These are phyloP conservation scores for Neotropicomus parvogracilis DNA, from an alignment of 1,284 basidiomycete species.

Conservation along the genomic window DNA sequence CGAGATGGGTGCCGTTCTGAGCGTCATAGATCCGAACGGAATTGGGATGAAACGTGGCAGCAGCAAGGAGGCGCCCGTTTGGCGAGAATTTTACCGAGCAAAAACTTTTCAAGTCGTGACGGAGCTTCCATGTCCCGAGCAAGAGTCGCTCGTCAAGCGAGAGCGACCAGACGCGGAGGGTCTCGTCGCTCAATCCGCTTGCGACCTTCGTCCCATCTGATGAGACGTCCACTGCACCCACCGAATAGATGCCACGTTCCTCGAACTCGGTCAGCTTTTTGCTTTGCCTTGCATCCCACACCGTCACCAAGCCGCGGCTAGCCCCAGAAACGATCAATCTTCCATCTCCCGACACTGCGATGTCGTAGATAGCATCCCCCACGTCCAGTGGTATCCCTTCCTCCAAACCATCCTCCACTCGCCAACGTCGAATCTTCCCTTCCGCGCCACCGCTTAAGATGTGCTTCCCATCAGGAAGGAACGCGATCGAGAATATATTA, in stretches of 20 bases:
- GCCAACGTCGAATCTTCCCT: background rate
- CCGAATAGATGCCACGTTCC: background rate
- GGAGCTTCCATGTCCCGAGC: background rate
- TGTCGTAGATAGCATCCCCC: background rate
- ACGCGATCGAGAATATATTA: background rate
- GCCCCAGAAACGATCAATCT: background rate
- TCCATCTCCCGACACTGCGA: background rate
- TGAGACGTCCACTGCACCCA: background rate
- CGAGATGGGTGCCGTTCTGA: background rate
- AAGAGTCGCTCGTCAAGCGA: background rate
- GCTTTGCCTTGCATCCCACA: background rate
- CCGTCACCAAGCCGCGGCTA: background rate
- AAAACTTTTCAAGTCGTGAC: background rate
- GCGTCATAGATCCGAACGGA: too few relatives aligned
- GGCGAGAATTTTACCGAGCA: background rate
- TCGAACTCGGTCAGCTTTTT: background rate
- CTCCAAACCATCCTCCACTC: background rate
- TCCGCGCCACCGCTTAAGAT: background rate
- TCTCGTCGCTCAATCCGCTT: too few relatives aligned
- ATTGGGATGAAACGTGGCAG: too few relatives aligned
- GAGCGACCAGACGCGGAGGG: too few relatives aligned
- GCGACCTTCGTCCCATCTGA: background rate
- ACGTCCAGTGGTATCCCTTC: background rate
- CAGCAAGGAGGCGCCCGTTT: background rate
- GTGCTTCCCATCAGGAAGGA: background rate